phyloP scores from a whole-genome alignment of 441 rosid genomes.

The Populus trichocarpa region DNA sequence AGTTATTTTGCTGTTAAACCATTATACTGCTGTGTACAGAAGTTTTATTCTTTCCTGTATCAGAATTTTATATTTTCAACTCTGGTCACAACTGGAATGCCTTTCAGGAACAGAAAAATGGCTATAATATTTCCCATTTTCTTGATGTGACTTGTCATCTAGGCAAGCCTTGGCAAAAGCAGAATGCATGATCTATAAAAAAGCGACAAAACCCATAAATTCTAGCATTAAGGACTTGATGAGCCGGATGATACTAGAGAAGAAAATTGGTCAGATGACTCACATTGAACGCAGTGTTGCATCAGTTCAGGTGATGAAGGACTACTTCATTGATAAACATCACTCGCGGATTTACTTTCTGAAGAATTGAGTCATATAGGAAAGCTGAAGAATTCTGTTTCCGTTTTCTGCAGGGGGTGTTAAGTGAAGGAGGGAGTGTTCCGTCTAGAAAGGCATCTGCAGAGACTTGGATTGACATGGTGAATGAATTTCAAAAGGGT shows the following conservation, averaged over 20 bases:
- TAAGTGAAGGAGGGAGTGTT: slow-evolving; percentile 70
- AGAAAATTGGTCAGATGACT: slow-evolving; percentile 85
- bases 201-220: slow-evolving; percentile 46
- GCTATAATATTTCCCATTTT: slow-evolving; percentile 21
- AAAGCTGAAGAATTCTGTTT: neutral
- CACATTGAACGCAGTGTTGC: slow-evolving; percentile 64
- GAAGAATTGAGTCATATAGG: neutral
- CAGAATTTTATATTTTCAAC: neutral
- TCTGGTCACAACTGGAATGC: neutral
- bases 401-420: slow-evolving; percentile 44
- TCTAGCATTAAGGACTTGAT: slow-evolving; percentile 54
- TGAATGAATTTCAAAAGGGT: slow-evolving; percentile 57
- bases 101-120: slow-evolving; percentile 21
- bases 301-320: slow-evolving; percentile 52
- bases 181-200: slow-evolving; percentile 53
- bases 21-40: too few species aligned
- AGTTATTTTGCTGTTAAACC: too few species aligned
- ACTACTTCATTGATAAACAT: slow-evolving; percentile 55
- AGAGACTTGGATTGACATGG: slow-evolving; percentile 61
- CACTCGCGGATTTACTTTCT: neutral
- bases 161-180: slow-evolving; percentile 24
- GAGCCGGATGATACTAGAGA: slow-evolving; percentile 60
- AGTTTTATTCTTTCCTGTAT: neutral
- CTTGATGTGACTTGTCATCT: slow-evolving; percentile 27
- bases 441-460: slow-evolving; percentile 52